phyloP scores from a whole-genome alignment of 805 yeast species.

The Grigorovia yakushimaensis region DNA sequence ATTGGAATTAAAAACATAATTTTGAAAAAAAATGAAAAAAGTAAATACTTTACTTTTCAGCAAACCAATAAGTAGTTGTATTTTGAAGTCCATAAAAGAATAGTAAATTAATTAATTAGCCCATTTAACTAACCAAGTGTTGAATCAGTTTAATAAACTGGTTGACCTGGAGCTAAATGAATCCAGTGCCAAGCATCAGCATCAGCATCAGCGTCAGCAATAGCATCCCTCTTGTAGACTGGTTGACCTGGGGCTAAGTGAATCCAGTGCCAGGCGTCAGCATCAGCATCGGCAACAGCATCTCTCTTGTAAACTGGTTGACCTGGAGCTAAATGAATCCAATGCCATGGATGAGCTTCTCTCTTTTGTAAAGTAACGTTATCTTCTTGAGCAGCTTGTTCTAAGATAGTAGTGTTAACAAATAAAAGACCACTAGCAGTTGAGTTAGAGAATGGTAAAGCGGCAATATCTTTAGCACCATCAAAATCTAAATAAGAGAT shows the following conservation, averaged over 20 bases:
- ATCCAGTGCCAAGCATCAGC: slow-evolving; percentile 25
- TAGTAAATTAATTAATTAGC: background rate
- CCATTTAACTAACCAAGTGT: background rate
- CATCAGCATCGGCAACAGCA: slow-evolving; percentile 21
- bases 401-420: slow-evolving; percentile 25
- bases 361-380: slow-evolving; percentile 3
- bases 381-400: slow-evolving; percentile 13
- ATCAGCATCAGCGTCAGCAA: slow-evolving; percentile 19
- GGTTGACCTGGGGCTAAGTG: slow-evolving; percentile 21
- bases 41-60: background rate
- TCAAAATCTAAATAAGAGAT: slow-evolving; percentile 23
- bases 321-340: slow-evolving; percentile 15
- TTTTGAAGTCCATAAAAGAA: background rate
- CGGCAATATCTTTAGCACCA: slow-evolving; percentile 19
- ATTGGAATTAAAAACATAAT: background rate
- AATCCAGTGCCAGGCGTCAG: slow-evolving; percentile 24
- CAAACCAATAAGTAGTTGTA: too few relatives aligned
- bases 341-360: slow-evolving; percentile 19
- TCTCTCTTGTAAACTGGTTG: slow-evolving; percentile 23
- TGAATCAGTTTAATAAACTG: slow-evolving; percentile 16
- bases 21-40: background rate
- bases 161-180: slow-evolving; percentile 19
- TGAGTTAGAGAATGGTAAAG: slow-evolving; percentile 22
- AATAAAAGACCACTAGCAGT: slow-evolving; percentile 24
- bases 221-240: slow-evolving; percentile 11